Conservation (phyloP, 2,329 filamentous ascomycete genomes). For the Ophiognomonia clavigignenti-juglandacearum region DNA sequence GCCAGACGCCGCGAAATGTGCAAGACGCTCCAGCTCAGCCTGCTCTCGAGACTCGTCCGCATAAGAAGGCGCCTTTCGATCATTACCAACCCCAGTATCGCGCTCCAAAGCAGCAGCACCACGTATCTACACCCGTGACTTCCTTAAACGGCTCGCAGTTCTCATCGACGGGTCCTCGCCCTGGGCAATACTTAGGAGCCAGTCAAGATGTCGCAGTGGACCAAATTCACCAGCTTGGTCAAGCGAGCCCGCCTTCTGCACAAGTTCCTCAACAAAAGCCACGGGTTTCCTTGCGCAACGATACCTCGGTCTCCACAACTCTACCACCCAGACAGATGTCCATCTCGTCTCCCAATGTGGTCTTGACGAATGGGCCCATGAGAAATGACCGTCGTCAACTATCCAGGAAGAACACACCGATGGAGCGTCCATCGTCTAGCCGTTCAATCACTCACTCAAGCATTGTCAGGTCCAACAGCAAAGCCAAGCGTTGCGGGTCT, state of each 20-base stretch:
- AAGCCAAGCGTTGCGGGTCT: neutral
- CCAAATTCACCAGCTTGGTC: neutral
- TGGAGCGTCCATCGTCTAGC: neutral
- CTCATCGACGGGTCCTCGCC: neutral
- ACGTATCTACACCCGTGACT: neutral
- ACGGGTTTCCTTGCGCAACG: slow-evolving; percentile 10
- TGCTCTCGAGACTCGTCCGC: neutral
- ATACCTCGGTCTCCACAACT: slow-evolving; percentile 10
- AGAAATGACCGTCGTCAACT: neutral
- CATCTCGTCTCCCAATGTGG: neutral
- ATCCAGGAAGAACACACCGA: neutral
- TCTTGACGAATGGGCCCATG: slow-evolving; percentile 1
- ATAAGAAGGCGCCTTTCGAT: neutral
- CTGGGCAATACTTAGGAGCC: neutral
- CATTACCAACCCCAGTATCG: neutral
- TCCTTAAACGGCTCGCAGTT: neutral
- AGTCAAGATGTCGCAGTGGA: neutral
- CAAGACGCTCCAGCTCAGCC: neutral
- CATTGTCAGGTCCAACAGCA: slow-evolving; percentile 9
- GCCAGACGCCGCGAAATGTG: neutral
- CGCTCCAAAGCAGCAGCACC: neutral
- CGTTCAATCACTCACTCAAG: neutral
- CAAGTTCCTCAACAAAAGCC: neutral
- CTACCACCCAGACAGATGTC: neutral
- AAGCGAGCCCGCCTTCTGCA: too few relatives aligned